Percentiles rank a stretch among this genome's conserved stretches.
Conservation (phyloP, 2,329 filamentous ascomycete genomes). For the Pseudocercospora crystallina region DNA sequence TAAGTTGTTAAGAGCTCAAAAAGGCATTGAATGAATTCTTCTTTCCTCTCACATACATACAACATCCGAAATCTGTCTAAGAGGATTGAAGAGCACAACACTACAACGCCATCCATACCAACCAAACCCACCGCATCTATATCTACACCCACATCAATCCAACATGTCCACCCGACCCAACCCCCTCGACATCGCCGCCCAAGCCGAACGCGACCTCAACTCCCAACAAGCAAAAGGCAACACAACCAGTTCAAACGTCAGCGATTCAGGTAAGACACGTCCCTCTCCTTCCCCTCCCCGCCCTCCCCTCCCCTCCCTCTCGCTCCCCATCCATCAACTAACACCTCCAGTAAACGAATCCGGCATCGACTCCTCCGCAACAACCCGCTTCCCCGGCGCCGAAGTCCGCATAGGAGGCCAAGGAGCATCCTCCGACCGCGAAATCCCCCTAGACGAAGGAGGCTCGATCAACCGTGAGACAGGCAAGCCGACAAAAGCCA, state of each 20-base stretch:
- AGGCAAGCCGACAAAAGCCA: constrained; percentile 47
- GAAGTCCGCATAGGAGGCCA: constrained; percentile 46
- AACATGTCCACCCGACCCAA: constrained; percentile 44
- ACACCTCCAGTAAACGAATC: constrained; percentile 50
- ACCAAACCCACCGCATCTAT: too few species aligned
- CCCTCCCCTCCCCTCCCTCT: not conserved
- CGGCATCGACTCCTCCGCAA: constrained; percentile 46
- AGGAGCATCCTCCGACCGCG: constrained; percentile 48
- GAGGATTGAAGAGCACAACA: too few species aligned
- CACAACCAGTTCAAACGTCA: constrained; percentile 11
- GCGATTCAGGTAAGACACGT: constrained; percentile 18
- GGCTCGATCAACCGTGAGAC: constrained; percentile 43
- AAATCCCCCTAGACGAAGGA: constrained; percentile 49
- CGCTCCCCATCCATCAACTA: too few species aligned
- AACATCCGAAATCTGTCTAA: not conserved
- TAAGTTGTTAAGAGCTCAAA: not conserved
- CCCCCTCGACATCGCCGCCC: constrained; percentile 45
- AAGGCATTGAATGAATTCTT: not conserved
- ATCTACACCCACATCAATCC: constrained; percentile 9
- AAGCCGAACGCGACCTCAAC: constrained; percentile 52
- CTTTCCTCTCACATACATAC: not conserved
- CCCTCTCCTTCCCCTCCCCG: not conserved
- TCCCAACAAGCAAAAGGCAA: constrained; percentile 39
- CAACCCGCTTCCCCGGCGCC: constrained; percentile 46
- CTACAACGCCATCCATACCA: constrained; percentile 2